Evolutionary conservation across 495 filamentous ascomycete species (phyloP), one percentile per base, ranked within the genome.

Genomic region (Pyronema domesticum): DNA sequence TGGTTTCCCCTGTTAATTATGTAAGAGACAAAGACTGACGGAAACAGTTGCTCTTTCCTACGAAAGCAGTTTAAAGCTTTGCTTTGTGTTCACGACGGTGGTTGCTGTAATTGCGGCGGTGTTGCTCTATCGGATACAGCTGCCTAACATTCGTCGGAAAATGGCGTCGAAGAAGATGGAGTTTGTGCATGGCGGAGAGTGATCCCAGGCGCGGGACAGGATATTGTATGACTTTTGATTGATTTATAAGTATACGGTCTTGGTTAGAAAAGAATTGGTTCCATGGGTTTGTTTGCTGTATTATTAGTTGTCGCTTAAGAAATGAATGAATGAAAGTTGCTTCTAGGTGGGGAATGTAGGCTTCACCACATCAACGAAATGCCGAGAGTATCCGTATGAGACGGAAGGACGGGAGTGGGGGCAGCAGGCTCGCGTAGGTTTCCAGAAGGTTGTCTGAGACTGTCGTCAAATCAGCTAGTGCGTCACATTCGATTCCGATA

Each of bases 1-100:
- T 48, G 69, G 59, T 52, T 43, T 9, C 18, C 19, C 36, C 34
- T 23, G n/a, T n/a, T n/a, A 8, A 33, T 23, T 33, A 9, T 13
- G 19, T 4, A 33, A n/a, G 6, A 10, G 3, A 7, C 9, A 6
- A 11, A 30, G 46, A 37, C 46, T 50, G 4, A 60, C n/a, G n/a
- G 14, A 6, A 34, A 18, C 52, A 60, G 60, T 63, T 14, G 51
- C 60, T 6, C 52, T 46, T 17, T 58, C 55, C 13, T 63, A 63
- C 37, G 37, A 54, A 7, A 49, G 56, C 18, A 42, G 53, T 3
- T 50, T 61, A 18, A 52, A 39, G 23, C 46, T 58, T 10, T 61
- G 61, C 35, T 61, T 61, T 40, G 6, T 57, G 7, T 61, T 51
- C 35, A 61, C 49, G 17, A 51, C 57, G n/a, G 40, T 55, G 5